phyloP scores from a whole-genome alignment of 768 basidiomycete genomes.

The Mycena pura region DNA sequence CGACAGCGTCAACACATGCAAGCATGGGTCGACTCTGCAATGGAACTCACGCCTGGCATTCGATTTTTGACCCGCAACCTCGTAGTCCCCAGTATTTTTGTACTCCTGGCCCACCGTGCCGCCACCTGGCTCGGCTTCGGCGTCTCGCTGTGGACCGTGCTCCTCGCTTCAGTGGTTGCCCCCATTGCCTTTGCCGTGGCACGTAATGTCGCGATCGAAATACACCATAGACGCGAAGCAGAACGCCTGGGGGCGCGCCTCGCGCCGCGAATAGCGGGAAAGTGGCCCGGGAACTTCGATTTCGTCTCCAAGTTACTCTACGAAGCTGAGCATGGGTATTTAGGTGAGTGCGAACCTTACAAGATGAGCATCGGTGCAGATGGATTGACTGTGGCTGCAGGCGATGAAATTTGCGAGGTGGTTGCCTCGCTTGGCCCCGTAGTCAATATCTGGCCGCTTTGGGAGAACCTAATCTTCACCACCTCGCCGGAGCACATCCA shows the following conservation, averaged over 20 bases:
- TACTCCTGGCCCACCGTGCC: background rate
- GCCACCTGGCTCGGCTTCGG: background rate
- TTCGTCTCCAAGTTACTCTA: conserved; percentile 2
- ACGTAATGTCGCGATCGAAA: background rate
- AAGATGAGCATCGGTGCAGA: too few relatives aligned
- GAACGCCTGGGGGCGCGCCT: conserved; percentile 4
- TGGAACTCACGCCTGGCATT: background rate
- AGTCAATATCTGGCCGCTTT: conserved; percentile 11
- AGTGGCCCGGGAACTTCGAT: conserved; percentile 22
- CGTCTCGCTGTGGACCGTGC: background rate
- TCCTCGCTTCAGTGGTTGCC: background rate
- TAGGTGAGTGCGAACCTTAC: background rate
- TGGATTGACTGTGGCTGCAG: too few relatives aligned
- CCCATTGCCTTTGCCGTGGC: background rate
- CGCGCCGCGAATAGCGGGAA: background rate
- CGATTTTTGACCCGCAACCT: conserved; percentile 3
- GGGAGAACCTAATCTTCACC: conserved; percentile 23
- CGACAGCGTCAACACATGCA: too few relatives aligned
- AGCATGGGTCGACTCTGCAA: too few relatives aligned
- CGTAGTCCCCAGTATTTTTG: background rate
- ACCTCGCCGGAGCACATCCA: conserved; percentile 30
- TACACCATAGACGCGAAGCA: background rate
- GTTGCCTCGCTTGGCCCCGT: conserved; percentile 17
- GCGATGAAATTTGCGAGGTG: background rate
- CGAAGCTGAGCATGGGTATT: background rate